phyloP scores from a whole-genome alignment of 352 stramenopile species.

The Globisporangium barbulae region DNA sequence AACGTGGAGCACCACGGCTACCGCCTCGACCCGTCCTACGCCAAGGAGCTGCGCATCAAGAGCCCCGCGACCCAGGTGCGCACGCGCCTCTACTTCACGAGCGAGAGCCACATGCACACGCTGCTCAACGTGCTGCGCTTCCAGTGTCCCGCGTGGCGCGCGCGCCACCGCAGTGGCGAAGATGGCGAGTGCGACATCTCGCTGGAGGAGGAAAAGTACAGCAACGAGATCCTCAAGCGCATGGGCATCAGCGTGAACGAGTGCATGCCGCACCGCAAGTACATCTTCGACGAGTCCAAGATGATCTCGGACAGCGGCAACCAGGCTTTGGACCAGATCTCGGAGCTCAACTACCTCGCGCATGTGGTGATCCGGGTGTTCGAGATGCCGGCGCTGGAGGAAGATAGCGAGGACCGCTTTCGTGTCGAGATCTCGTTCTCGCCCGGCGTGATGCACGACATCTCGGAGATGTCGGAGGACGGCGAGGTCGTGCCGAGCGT shows the following conservation, averaged over 20 bases:
- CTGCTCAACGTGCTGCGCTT: slow-evolving; percentile 98
- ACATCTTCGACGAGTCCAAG: slow-evolving; percentile 79
- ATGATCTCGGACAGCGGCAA: slow-evolving; percentile 74
- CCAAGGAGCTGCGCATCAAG: slow-evolving; percentile 96
- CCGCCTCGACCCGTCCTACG: slow-evolving; percentile 79
- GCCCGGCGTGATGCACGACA: slow-evolving; percentile 53
- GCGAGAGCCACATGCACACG: slow-evolving; percentile 97
- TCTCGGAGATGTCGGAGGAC: slow-evolving; percentile 19
- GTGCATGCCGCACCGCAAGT: slow-evolving; percentile 74
- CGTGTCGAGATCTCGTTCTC: slow-evolving; percentile 86
- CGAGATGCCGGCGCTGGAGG: slow-evolving; percentile 89
- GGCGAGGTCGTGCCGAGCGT: slow-evolving; percentile 26
- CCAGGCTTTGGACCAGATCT: slow-evolving; percentile 79
- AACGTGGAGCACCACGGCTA: slow-evolving; percentile 88
- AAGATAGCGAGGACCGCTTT: slow-evolving; percentile 83
- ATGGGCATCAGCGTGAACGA: slow-evolving; percentile 86
- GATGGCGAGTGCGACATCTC: slow-evolving; percentile 74
- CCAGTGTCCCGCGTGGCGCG: slow-evolving; percentile 71
- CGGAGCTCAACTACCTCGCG: slow-evolving; percentile 98
- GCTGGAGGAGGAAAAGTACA: slow-evolving; percentile 78
- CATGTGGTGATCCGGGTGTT: slow-evolving; percentile 99
- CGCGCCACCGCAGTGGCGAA: slow-evolving; percentile 50
- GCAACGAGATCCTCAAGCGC: slow-evolving; percentile 79
- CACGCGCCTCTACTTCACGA: slow-evolving; percentile 99
- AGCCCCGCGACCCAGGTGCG: slow-evolving; percentile 84